Percentiles rank a stretch among this genome's conserved stretches.
phyloP scores from a whole-genome alignment of 208 protist genomes.

The Trypanosomatidae sp. region DNA sequence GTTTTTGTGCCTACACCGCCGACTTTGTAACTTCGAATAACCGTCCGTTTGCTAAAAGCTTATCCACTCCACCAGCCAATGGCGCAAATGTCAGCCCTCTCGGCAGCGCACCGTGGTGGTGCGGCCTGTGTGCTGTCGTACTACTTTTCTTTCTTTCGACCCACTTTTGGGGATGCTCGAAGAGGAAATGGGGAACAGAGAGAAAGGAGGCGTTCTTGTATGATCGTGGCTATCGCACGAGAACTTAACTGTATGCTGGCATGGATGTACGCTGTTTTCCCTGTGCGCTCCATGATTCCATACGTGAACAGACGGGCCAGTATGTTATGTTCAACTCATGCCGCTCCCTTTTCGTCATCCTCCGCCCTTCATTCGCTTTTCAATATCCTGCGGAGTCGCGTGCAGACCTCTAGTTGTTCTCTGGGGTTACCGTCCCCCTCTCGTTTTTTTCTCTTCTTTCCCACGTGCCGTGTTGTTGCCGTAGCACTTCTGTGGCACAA shows the following conservation, averaged over 20 bases:
- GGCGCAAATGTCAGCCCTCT: background rate
- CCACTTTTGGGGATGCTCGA: background rate
- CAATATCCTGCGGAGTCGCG: background rate
- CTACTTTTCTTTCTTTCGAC: background rate
- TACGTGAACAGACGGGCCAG: background rate
- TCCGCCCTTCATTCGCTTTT: background rate
- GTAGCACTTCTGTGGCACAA: background rate
- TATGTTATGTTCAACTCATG: background rate
- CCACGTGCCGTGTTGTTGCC: background rate
- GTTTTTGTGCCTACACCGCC: background rate
- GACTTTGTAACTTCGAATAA: slow-evolving; percentile 2
- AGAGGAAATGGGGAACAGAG: background rate
- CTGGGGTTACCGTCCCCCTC: background rate
- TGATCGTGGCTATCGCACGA: background rate
- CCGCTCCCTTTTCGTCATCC: background rate
- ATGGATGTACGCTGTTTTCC: background rate
- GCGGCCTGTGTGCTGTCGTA: background rate
- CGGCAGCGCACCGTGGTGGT: background rate
- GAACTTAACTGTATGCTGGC: too few species aligned
- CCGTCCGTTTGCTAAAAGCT: background rate
- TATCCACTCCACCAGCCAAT: background rate
- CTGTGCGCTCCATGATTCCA: background rate
- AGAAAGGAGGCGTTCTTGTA: background rate
- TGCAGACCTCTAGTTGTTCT: background rate
- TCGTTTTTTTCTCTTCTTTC: slow-evolving; percentile 1